Evolutionary conservation across 106 monocot genomes (phyloP).

Genomic region (Xerophyta viscosa): DNA sequence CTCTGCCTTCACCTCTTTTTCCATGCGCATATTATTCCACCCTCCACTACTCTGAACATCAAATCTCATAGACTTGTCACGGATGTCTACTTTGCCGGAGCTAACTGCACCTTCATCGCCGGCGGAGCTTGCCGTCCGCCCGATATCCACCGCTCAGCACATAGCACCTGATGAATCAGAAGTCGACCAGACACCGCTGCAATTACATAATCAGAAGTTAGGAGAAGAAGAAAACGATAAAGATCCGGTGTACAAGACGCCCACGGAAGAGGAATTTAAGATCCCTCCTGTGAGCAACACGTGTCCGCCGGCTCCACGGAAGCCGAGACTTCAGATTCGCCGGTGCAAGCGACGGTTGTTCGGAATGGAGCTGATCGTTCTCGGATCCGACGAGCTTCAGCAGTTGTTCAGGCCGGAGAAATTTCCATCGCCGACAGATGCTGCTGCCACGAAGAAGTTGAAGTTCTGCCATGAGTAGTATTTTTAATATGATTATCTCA

Average conservation of each 20-base stretch:
- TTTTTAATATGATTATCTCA: neutral
- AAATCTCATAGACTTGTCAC: neutral
- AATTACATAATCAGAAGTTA: neutral
- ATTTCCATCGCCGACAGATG: neutral
- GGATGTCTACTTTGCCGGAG: slow-evolving; percentile 7
- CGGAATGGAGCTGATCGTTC: slow-evolving; percentile 1
- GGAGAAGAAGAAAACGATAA: neutral
- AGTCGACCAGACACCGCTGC: neutral
- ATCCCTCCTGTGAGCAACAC: neutral
- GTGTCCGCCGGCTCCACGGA: slow-evolving; percentile 22
- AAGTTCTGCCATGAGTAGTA: neutral
- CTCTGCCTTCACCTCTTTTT: slow-evolving; percentile 1
- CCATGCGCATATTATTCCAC: neutral
- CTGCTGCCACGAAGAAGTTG: neutral
- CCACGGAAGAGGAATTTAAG: slow-evolving; percentile 5
- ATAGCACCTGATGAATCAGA: neutral
- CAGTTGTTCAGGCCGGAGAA: slow-evolving; percentile 5
- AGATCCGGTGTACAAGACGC: slow-evolving; percentile 6
- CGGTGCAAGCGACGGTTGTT: slow-evolving; percentile 5
- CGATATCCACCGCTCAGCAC: neutral
- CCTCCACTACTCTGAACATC: neutral
- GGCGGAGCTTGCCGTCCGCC: too few species aligned
- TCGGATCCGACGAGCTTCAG: slow-evolving; percentile 2
- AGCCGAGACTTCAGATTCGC: neutral
- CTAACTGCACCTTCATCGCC: too few species aligned